Conservation (phyloP, 371 early-diverging fungal genomes). For the Mortierella sp. region DNA sequence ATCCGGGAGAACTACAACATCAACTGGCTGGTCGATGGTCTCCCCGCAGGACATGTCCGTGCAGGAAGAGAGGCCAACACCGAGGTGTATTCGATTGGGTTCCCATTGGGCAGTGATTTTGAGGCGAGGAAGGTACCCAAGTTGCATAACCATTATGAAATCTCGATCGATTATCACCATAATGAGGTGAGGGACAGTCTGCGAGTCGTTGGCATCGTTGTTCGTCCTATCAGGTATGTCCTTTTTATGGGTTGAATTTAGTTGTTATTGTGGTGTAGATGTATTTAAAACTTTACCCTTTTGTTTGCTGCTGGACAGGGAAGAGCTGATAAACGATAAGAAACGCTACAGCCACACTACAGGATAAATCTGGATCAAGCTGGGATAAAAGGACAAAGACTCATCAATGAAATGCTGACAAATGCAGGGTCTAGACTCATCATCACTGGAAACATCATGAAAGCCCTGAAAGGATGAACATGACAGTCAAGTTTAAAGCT, state of each 20-base stretch:
- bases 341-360: not conserved
- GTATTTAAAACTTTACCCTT: not conserved
- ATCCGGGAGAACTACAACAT: slow-evolving; percentile 86
- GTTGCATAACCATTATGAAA: slow-evolving; percentile 93
- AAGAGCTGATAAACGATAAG: not conserved
- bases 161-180: slow-evolving; percentile 85
- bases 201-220: slow-evolving; percentile 92
- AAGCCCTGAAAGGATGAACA: not conserved
- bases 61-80: slow-evolving; percentile 70
- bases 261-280: not conserved
- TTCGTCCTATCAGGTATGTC: slow-evolving; percentile 74
- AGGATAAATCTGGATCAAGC: not conserved
- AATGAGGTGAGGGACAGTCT: slow-evolving; percentile 68
- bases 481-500: no score
- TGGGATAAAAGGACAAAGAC: no score
- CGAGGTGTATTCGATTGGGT: slow-evolving; percentile 84
- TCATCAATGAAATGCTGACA: no score
- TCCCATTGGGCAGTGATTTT: slow-evolving; percentile 71
- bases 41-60: slow-evolving; percentile 86
- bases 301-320: not conserved
- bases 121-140: slow-evolving; percentile 26
- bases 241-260: not conserved
- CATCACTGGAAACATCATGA: not conserved
- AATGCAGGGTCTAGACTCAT: not conserved
- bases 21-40: slow-evolving; percentile 93